Conservation (phyloP, 225 moss, liverwort and hornwort species). For the Lunularia cruciata region DNA sequence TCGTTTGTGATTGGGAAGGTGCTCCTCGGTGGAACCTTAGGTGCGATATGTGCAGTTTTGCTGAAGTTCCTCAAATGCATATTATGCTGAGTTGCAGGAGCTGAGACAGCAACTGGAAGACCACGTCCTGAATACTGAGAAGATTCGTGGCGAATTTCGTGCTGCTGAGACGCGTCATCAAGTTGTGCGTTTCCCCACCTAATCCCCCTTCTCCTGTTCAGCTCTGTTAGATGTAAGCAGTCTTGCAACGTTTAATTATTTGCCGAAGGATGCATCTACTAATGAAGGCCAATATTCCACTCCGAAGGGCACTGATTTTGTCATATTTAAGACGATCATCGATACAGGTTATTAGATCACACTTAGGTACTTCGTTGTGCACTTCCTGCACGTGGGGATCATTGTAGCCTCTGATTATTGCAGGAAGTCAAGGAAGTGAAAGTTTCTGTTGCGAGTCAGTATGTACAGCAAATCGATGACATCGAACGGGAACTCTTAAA, state of each 20-base stretch:
- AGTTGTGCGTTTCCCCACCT: constrained; percentile 35
- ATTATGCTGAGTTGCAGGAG: constrained; percentile 50
- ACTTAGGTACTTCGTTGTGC: too few relatives aligned
- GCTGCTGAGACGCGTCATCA: constrained; percentile 76
- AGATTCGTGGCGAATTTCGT: constrained; percentile 78
- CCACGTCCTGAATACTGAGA: constrained; percentile 74
- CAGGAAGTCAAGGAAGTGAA: constrained; percentile 78
- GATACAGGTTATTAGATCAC: too few relatives aligned
- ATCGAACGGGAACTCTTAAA: constrained; percentile 56
- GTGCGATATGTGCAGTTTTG: too few relatives aligned
- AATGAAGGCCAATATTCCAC: too few relatives aligned
- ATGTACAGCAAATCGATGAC: constrained; percentile 67
- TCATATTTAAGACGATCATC: too few relatives aligned
- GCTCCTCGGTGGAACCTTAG: too few relatives aligned
- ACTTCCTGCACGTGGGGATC: too few relatives aligned
- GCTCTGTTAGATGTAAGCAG: background rate
- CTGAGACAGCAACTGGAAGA: constrained; percentile 77
- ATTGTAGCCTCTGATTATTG: too few relatives aligned
- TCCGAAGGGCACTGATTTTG: too few relatives aligned
- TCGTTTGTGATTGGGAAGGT: too few relatives aligned
- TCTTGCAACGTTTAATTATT: too few relatives aligned
- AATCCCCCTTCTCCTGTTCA: background rate
- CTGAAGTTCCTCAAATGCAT: background rate
- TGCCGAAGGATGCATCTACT: too few relatives aligned
- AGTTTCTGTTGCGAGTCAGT: constrained; percentile 55